Percentiles rank a stretch among this genome's conserved stretches.
Conservation (phyloP, 805 yeast species). For the Torulaspora indica region DNA sequence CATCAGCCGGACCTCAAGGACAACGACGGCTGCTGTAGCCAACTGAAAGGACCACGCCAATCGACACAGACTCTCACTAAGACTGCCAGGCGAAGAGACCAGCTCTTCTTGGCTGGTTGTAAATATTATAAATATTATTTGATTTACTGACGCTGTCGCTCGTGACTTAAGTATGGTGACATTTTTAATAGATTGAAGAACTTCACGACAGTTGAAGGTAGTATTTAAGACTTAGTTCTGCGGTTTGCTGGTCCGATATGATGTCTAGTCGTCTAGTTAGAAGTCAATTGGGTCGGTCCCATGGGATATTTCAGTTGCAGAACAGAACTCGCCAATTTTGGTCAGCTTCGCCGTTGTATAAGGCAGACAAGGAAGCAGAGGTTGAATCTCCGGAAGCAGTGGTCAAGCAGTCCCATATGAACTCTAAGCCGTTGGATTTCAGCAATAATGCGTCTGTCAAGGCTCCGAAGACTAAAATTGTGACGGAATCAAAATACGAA, state of each 20-base stretch:
- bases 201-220: background rate
- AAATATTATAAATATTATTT: background rate
- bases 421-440: constrained; percentile 20
- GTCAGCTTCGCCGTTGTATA: constrained; percentile 6
- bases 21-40: constrained; percentile 8
- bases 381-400: constrained; percentile 28
- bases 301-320: constrained; percentile 1
- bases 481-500: constrained; percentile 40
- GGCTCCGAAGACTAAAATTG: constrained; percentile 34
- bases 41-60: constrained; percentile 1
- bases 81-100: no score
- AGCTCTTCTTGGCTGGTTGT: background rate
- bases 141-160: background rate
- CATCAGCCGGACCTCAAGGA: constrained; percentile 17
- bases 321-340: constrained; percentile 6
- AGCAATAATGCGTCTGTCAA: constrained; percentile 35
- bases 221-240: background rate
- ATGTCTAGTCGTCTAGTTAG: constrained; percentile 2
- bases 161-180: constrained; percentile 1
- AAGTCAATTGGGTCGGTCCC: constrained; percentile 4
- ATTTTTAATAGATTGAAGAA: background rate
- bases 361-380: constrained; percentile 2
- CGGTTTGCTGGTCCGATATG: background rate
- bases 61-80: background rate
- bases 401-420: constrained; percentile 23